Evolutionary conservation across 2,329 filamentous ascomycete genomes (phyloP).

Genomic region (Cryphonectria nitschkei): DNA sequence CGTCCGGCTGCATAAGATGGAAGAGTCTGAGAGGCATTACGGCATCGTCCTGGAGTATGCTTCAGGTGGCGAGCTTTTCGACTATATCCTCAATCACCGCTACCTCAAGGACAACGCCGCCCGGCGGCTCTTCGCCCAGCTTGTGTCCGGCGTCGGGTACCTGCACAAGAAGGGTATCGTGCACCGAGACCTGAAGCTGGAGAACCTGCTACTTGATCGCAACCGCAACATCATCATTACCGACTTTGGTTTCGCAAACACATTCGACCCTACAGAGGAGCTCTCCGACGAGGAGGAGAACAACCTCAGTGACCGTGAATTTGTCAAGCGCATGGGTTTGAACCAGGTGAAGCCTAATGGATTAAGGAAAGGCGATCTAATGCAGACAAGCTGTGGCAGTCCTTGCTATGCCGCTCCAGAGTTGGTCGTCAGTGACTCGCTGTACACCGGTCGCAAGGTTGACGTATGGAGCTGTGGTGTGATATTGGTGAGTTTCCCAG

Average conservation of each 20-base stretch:
- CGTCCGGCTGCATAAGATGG: conserved; percentile 96
- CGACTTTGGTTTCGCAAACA: conserved; percentile 98
- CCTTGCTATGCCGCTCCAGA: conserved; percentile 98
- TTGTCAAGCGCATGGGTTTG: conserved; percentile 82
- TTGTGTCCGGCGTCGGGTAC: conserved; percentile 95
- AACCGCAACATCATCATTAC: conserved; percentile 99
- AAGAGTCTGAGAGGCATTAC: conserved; percentile 95
- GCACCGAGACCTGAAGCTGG: conserved; percentile 93
- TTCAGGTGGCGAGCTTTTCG: conserved; percentile 95
- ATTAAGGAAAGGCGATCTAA: conserved; percentile 84
- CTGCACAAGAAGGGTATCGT: conserved; percentile 99
- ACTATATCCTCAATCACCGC: conserved; percentile 95
- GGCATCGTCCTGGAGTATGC: conserved; percentile 98
- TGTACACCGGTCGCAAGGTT: conserved; percentile 97
- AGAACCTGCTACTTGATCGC: conserved; percentile 91
- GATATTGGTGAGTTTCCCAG: conserved; percentile 75
- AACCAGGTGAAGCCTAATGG: conserved; percentile 78
- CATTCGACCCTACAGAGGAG: conserved; percentile 88
- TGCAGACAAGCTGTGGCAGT: conserved; percentile 98
- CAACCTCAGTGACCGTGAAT: conserved; percentile 83
- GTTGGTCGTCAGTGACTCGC: conserved; percentile 92
- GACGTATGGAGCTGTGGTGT: conserved; percentile 99
- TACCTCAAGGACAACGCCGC: conserved; percentile 95
- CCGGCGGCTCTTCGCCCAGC: conserved; percentile 87
- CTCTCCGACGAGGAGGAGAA: conserved; percentile 88